These are phyloP conservation scores for Alternaria angustiovoidea DNA, from an alignment of 2,329 filamentous ascomycete genomes.

Conservation along the genomic window DNA sequence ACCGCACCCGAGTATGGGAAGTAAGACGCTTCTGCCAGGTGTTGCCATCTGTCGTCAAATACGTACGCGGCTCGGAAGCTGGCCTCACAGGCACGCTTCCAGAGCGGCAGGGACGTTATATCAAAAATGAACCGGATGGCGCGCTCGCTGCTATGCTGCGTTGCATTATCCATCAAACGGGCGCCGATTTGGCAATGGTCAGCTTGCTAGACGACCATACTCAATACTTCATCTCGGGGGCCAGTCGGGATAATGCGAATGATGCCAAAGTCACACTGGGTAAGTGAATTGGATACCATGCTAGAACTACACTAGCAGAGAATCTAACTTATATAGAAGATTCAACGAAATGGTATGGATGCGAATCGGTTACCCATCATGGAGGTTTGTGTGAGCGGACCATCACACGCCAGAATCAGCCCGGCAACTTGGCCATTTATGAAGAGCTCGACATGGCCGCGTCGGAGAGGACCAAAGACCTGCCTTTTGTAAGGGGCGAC, in stretches of 20 bases:
- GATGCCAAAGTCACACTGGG: conserved; percentile 13
- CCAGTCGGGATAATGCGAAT: conserved; percentile 8
- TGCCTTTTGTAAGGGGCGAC: conserved; percentile 12
- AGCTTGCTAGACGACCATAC: conserved; percentile 16
- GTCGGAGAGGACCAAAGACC: conserved; percentile 12
- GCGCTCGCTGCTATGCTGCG: conserved; percentile 14
- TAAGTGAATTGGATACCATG: not conserved
- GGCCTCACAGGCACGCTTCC: conserved; percentile 4
- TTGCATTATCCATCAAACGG: conserved; percentile 13
- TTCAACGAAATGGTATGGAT: conserved; percentile 16
- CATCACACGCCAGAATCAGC: conserved; percentile 10
- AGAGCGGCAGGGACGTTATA: not conserved
- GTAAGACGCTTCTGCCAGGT: conserved; percentile 17
- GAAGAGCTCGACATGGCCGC: conserved; percentile 13
- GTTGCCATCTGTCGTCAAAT: conserved; percentile 10
- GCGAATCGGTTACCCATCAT: conserved; percentile 15
- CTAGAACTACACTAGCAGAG: not conserved
- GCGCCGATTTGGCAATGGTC: conserved; percentile 13
- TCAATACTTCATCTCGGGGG: conserved; percentile 16
- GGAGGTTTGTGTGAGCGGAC: conserved; percentile 17
- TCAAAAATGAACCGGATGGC: conserved; percentile 6
- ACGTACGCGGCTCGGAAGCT: conserved; percentile 4
- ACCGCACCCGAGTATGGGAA: conserved; percentile 15
- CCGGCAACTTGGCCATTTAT: conserved; percentile 13
- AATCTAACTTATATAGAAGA: conserved; percentile 6